These are phyloP conservation scores for Paulownia fortunei DNA, from an alignment of 257 asterid genomes.

Conservation along the genomic window DNA sequence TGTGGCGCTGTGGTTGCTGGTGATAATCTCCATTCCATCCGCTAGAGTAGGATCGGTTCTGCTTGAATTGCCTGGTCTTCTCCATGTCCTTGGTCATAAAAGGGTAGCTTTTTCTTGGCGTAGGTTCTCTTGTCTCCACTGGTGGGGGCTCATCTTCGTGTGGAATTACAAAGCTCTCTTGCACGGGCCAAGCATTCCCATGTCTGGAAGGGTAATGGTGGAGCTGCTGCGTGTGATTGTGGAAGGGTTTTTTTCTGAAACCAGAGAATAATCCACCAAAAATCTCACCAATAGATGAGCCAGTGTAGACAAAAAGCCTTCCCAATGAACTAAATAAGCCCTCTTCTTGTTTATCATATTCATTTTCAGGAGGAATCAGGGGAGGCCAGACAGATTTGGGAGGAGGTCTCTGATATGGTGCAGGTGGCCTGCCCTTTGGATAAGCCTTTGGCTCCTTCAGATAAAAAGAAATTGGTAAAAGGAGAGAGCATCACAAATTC, in stretches of 20 bases:
- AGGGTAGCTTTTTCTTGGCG: conserved; percentile 62
- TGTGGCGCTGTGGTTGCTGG: conserved; percentile 42
- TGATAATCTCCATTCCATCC: conserved; percentile 59
- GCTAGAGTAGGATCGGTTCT: conserved; percentile 45
- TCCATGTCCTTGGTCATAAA: conserved; percentile 48
- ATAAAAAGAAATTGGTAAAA: background rate
- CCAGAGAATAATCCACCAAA: conserved; percentile 73
- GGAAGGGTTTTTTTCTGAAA: conserved; percentile 51
- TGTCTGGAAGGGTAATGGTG: conserved; percentile 48
- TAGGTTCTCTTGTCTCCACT: conserved; percentile 58
- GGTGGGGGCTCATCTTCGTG: conserved; percentile 77
- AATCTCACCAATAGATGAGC: conserved; percentile 65
- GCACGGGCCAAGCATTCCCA: conserved; percentile 60
- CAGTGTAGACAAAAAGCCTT: conserved; percentile 54
- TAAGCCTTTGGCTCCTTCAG: conserved; percentile 59
- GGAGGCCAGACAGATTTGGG: conserved; percentile 69
- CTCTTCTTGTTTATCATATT: conserved; percentile 70
- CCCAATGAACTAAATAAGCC: conserved; percentile 69
- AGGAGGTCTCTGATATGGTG: conserved; percentile 63
- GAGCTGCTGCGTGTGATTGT: conserved; percentile 43
- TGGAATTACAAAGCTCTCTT: conserved; percentile 74
- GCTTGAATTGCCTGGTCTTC: conserved; percentile 53
- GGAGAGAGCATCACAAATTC: background rate
- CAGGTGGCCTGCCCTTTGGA: conserved; percentile 52
- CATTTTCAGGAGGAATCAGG: conserved; percentile 70